Evolutionary conservation across 2,329 filamentous ascomycete genomes (phyloP), one percentile per base, ranked within the genome.

Genomic region (Colletotrichum scovillei): DNA sequence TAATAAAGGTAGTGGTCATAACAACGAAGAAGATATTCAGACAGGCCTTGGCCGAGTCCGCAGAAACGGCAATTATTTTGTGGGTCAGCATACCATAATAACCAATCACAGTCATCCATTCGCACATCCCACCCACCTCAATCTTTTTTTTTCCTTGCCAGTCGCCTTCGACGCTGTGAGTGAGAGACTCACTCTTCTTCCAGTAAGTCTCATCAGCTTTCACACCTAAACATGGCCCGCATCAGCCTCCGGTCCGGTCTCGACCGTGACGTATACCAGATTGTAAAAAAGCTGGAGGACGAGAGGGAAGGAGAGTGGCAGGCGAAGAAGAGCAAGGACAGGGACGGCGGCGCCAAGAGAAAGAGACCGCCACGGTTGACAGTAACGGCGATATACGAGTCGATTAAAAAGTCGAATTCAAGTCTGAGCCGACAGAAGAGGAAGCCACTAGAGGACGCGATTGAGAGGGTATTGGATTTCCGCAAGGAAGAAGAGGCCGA

Each of bases 331-430:
- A 56, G 22, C 52, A 71, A 24, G 28, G 42, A 59, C 28, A 88
- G 94, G 67, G 92, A 94, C 73, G 89, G 92, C 64, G 89, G 90
- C 63, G 87, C 87, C 60, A 86, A 85, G 35, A 79, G 28, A 26
- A 75, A 53, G 46, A 73, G 73, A 60, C 32, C 72, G 68, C 42
- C 42, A 19, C 81, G 42, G 63, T 84, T 93, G 7, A 91, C 90
- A 1, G 85, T 92, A 4, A 82, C 88, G 2, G 83, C 85, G 2
- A 89, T 97, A 1, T 98, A 97, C 80, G 74, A 75, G 22, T 90
- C 90, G 72, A 95, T 98, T 74, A 94, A 95, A 77, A 85, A 87
- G 63, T 98, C 95, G 16, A 98, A 98, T 81, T 97, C 95, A 0
- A 95, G 93, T 77, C 84, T 98, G 26, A 94, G 94, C 75, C 88